Percentiles rank a stretch among this genome's conserved stretches.
Evolutionary conservation across 495 filamentous ascomycete genomes (phyloP).

Genomic region (Neurospora sp.): DNA sequence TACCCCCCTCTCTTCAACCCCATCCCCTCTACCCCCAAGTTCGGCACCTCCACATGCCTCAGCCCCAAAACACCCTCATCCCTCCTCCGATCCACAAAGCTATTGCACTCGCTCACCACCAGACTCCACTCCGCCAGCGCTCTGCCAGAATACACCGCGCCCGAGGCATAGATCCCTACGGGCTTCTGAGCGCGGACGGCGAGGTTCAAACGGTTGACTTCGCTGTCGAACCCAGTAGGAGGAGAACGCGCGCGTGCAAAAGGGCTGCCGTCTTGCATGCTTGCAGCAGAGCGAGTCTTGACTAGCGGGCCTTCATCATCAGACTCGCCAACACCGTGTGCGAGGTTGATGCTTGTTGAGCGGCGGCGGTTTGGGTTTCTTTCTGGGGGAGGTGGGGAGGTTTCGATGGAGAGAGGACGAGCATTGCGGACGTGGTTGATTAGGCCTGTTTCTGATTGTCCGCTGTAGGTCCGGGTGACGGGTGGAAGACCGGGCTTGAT

Average conservation of each 20-base stretch:
- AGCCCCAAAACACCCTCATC: slow-evolving; percentile 74
- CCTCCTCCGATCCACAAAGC: slow-evolving; percentile 78
- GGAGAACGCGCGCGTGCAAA: not conserved
- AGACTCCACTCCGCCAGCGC: slow-evolving; percentile 87
- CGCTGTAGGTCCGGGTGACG: slow-evolving; percentile 34
- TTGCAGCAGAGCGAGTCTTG: not conserved
- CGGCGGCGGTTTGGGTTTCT: slow-evolving; percentile 7
- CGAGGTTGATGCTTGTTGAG: slow-evolving; percentile 14
- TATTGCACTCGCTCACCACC: slow-evolving; percentile 79
- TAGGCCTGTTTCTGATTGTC: slow-evolving; percentile 31
- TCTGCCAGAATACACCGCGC: slow-evolving; percentile 67
- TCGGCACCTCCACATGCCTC: slow-evolving; percentile 75
- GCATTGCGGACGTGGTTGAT: slow-evolving; percentile 38
- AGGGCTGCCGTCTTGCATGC: not conserved
- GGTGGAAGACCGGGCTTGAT: slow-evolving; percentile 29
- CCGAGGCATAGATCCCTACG: slow-evolving; percentile 24
- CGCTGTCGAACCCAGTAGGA: slow-evolving; percentile 5
- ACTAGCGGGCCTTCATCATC: slow-evolving; percentile 3
- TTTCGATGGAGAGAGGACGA: slow-evolving; percentile 14
- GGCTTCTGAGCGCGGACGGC: slow-evolving; percentile 28
- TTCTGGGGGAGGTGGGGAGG: slow-evolving; percentile 1
- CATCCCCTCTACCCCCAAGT: slow-evolving; percentile 76
- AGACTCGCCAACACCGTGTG: slow-evolving; percentile 1
- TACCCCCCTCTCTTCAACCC: slow-evolving; percentile 37
- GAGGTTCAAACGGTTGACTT: slow-evolving; percentile 1